phyloP scores from a whole-genome alignment of 1,284 basidiomycete genomes.

The Leccinum subspadiceum region DNA sequence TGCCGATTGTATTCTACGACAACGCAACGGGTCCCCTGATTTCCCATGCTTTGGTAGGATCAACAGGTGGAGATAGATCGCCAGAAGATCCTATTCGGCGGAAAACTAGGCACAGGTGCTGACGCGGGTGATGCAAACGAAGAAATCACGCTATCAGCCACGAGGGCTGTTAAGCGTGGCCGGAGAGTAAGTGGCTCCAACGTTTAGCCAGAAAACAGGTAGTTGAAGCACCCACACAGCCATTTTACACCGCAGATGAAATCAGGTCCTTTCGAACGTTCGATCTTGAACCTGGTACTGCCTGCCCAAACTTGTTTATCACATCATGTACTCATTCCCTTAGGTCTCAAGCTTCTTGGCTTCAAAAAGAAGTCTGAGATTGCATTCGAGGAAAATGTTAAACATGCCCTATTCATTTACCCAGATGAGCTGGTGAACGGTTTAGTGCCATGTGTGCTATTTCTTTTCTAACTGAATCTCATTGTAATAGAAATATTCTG shows the following conservation, averaged over 20 bases:
- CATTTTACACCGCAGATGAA: slow-evolving; percentile 86
- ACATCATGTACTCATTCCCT: neutral
- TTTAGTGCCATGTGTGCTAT: neutral
- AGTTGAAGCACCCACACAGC: slow-evolving; percentile 47
- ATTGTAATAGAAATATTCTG: slow-evolving; percentile 66
- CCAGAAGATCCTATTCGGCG: slow-evolving; percentile 59
- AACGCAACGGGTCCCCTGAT: slow-evolving; percentile 13
- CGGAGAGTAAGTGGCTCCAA: slow-evolving; percentile 41
- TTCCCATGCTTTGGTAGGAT: slow-evolving; percentile 41
- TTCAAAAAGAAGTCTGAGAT: slow-evolving; percentile 81
- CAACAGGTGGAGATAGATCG: slow-evolving; percentile 59
- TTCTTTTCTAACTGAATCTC: neutral
- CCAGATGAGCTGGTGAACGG: slow-evolving; percentile 80
- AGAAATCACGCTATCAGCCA: slow-evolving; percentile 23
- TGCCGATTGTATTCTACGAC: slow-evolving; percentile 26
- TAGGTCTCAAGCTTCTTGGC: slow-evolving; percentile 86
- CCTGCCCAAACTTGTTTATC: slow-evolving; percentile 4
- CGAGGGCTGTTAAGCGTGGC: slow-evolving; percentile 47
- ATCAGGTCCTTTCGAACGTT: slow-evolving; percentile 78
- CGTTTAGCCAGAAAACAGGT: neutral
- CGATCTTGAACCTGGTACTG: slow-evolving; percentile 70
- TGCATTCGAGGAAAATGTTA: slow-evolving; percentile 84
- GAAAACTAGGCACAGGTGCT: slow-evolving; percentile 50
- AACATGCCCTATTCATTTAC: slow-evolving; percentile 90
- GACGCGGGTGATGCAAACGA: slow-evolving; percentile 47